These are phyloP conservation scores for Penicillium riverlandense DNA, from an alignment of 495 filamentous ascomycete species.

Conservation along the genomic window DNA sequence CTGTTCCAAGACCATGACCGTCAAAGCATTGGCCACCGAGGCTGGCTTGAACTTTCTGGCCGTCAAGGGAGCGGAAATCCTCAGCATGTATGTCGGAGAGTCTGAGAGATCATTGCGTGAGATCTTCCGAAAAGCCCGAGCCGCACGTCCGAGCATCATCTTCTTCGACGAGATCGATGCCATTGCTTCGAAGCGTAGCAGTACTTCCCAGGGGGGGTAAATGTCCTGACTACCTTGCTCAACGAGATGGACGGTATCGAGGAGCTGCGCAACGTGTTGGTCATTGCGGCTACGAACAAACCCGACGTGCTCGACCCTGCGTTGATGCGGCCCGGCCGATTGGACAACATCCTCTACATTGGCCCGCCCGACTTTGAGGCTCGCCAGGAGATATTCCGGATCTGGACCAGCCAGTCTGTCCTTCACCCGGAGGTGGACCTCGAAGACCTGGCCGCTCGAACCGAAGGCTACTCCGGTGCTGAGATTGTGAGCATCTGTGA, in stretches of 20 bases:
- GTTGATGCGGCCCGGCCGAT: conserved; percentile 77
- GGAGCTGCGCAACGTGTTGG: conserved; percentile 70
- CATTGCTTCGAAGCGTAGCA: conserved; percentile 67
- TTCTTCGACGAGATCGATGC: conserved; percentile 99
- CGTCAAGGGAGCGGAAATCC: conserved; percentile 91
- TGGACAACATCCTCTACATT: conserved; percentile 88
- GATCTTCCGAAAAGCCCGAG: conserved; percentile 79
- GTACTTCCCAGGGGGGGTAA: conserved; percentile 51
- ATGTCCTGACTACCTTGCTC: conserved; percentile 83
- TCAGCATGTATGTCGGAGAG: conserved; percentile 97
- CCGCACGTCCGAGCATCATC: conserved; percentile 85
- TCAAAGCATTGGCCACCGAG: conserved; percentile 88
- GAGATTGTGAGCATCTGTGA: conserved; percentile 81
- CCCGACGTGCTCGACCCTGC: conserved; percentile 82
- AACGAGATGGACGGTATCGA: conserved; percentile 98
- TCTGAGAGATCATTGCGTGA: conserved; percentile 84
- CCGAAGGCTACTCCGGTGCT: conserved; percentile 80
- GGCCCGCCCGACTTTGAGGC: conserved; percentile 73
- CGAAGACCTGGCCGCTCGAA: conserved; percentile 55
- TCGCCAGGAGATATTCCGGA: conserved; percentile 67
- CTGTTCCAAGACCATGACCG: conserved; percentile 91
- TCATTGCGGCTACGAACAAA: conserved; percentile 92
- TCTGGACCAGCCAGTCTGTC: conserved; percentile 53
- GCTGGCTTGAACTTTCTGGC: conserved; percentile 90
- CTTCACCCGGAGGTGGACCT: conserved; percentile 61